Percentiles rank a stretch among this genome's conserved stretches.
These are phyloP conservation scores for Nannochloropsis granulata DNA, from an alignment of 108 stramenopile genomes.

Conservation along the genomic window DNA sequence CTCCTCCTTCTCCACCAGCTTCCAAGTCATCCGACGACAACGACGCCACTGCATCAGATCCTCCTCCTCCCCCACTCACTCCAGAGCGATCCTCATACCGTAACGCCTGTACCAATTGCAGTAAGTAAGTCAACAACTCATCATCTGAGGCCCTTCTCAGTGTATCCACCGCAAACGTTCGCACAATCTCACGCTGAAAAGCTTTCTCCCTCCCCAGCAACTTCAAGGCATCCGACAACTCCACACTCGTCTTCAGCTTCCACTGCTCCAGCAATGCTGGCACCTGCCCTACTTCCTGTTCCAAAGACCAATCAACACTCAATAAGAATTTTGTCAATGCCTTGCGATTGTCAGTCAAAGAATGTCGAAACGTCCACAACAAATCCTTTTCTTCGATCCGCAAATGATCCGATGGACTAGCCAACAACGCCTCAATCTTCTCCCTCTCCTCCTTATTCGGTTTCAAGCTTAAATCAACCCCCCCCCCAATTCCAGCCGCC, in stretches of 20 bases:
- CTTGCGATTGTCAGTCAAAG: constrained; percentile 72
- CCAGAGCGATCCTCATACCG: constrained; percentile 63
- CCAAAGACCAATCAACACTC: constrained; percentile 86
- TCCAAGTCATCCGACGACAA: not conserved
- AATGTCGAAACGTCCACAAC: constrained; percentile 86
- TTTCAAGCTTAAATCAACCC: constrained; percentile 84
- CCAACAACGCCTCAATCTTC: constrained; percentile 59
- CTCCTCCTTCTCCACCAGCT: not conserved
- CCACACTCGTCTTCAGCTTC: constrained; percentile 74
- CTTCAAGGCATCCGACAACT: constrained; percentile 89
- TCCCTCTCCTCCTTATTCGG: constrained; percentile 68
- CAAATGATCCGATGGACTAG: constrained; percentile 62
- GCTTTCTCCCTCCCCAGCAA: constrained; percentile 79
- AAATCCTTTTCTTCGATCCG: constrained; percentile 77
- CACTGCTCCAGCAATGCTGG: constrained; percentile 82
- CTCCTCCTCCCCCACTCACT: not conserved
- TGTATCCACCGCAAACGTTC: constrained; percentile 84
- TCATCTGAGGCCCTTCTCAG: constrained; percentile 71
- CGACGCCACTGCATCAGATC: not conserved
- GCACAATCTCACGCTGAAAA: constrained; percentile 62
- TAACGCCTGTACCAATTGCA: constrained; percentile 94
- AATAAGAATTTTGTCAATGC: constrained; percentile 86
- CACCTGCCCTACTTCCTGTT: constrained; percentile 80
- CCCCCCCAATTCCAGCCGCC: not conserved
- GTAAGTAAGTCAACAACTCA: constrained; percentile 76